Conservation (phyloP, 441 rosid genomes). For the Eutrema salsugineum region DNA sequence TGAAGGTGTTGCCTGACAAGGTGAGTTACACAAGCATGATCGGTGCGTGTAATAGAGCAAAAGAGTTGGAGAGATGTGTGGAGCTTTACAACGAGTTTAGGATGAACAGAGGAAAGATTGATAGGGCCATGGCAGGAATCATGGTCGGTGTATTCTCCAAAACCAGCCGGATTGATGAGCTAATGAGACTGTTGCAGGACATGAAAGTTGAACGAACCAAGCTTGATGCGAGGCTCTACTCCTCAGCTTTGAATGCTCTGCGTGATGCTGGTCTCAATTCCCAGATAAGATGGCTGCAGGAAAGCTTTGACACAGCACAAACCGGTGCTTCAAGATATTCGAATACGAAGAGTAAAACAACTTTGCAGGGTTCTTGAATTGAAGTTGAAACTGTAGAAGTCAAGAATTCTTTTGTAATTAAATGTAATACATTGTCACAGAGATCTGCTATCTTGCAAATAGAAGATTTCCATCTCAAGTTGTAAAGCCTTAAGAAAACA, state of each 20-base stretch:
- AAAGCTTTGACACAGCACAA: constrained; percentile 41
- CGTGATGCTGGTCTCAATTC: constrained; percentile 70
- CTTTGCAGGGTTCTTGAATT: constrained; percentile 2
- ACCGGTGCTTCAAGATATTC: constrained; percentile 9
- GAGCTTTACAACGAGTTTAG: constrained; percentile 60
- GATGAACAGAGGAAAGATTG: constrained; percentile 50
- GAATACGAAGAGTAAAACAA: neutral
- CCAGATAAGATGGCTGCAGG: constrained; percentile 64
- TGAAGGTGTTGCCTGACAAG: constrained; percentile 64
- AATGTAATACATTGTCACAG: constrained; percentile 7
- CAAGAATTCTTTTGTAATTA: constrained; percentile 25
- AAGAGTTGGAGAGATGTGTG: constrained; percentile 61
- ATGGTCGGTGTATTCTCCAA: constrained; percentile 88
- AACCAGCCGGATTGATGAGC: constrained; percentile 55
- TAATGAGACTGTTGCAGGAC: constrained; percentile 70
- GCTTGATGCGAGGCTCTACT: constrained; percentile 64
- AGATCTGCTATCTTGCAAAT: constrained; percentile 19
- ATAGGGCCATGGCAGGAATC: constrained; percentile 73
- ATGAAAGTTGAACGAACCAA: constrained; percentile 58
- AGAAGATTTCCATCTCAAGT: constrained; percentile 10
- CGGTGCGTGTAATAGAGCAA: constrained; percentile 58
- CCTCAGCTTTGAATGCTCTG: constrained; percentile 66
- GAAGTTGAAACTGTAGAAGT: neutral
- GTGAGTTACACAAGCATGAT: constrained; percentile 71
- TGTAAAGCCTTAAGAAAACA: constrained; percentile 5